Percentiles rank a stretch among this genome's conserved stretches.
phyloP scores from a whole-genome alignment of 2,329 filamentous ascomycete genomes.

The Onygenales sp. region DNA sequence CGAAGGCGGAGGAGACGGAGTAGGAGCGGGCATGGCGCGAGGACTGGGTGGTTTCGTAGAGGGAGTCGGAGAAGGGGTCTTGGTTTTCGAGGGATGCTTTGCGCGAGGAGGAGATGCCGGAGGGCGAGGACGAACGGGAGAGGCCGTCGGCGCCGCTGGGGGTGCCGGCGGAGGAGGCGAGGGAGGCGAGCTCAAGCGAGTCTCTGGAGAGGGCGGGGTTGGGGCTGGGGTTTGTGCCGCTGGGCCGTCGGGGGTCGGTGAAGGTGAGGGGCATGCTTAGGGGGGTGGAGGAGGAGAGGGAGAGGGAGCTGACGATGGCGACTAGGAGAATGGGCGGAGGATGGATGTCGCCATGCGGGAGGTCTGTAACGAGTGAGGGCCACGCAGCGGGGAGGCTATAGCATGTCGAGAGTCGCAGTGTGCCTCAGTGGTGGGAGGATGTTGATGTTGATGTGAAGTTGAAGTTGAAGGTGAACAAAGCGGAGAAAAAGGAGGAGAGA shows the following conservation, averaged over 20 bases:
- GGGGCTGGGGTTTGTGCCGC: not conserved
- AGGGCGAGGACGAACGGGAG: constrained; percentile 54
- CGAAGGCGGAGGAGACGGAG: constrained; percentile 86
- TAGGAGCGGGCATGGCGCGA: constrained; percentile 57
- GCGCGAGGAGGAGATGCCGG: constrained; percentile 86
- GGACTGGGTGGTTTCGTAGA: constrained; percentile 45
- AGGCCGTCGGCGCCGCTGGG: constrained; percentile 50
- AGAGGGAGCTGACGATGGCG: not conserved
- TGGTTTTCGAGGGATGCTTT: constrained; percentile 81
- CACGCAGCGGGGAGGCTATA: not conserved
- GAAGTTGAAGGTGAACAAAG: not conserved
- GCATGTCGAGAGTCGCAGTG: not conserved
- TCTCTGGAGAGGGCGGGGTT: constrained; percentile 50
- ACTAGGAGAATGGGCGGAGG: not conserved
- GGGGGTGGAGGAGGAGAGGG: not conserved
- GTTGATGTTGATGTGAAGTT: not conserved
- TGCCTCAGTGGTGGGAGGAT: not conserved
- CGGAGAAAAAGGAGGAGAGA: not conserved
- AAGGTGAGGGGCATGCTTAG: constrained; percentile 17
- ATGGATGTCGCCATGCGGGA: constrained; percentile 1
- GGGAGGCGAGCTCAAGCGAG: constrained; percentile 89
- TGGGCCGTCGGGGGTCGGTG: constrained; percentile 20
- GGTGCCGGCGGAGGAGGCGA: constrained; percentile 68
- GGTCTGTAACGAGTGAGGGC: not conserved
- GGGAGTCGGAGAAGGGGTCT: constrained; percentile 55